These are phyloP conservation scores for Nitzschia putrida DNA, from an alignment of 108 stramenopile genomes.

Conservation along the genomic window DNA sequence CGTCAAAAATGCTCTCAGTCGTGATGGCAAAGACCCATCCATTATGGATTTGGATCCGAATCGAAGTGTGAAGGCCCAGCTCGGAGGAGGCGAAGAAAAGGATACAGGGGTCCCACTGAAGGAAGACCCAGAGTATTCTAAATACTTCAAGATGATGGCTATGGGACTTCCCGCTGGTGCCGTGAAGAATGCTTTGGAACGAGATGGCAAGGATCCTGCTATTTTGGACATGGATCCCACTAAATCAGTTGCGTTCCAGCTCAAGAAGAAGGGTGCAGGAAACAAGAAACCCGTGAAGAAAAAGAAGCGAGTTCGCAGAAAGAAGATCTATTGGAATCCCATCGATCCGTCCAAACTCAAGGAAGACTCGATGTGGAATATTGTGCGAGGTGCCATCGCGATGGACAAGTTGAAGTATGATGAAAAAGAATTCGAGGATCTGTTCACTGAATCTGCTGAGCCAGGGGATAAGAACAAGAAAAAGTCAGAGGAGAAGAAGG, in stretches of 20 bases:
- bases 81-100: conserved; percentile 25
- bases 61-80: conserved; percentile 53
- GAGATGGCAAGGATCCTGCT: conserved; percentile 63
- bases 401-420: conserved; percentile 79
- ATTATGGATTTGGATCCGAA: conserved; percentile 76
- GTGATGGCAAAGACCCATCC: conserved; percentile 71
- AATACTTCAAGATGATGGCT: conserved; percentile 71
- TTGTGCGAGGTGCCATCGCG: conserved; percentile 62
- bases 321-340: conserved; percentile 91
- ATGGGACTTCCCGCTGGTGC: conserved; percentile 62
- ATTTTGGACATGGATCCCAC: conserved; percentile 66
- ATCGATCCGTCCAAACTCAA: conserved; percentile 77
- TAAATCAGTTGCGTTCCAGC: conserved; percentile 56
- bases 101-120: conserved; percentile 60
- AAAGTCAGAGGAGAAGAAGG: conserved; percentile 42
- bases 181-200: conserved; percentile 62
- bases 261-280: conserved; percentile 30
- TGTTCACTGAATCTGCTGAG: conserved; percentile 82
- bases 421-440: conserved; percentile 83
- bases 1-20: conserved; percentile 60
- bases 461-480: conserved; percentile 69
- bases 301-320: conserved; percentile 73
- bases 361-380: conserved; percentile 84
- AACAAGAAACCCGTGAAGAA: conserved; percentile 41
- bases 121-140: conserved; percentile 66